phyloP scores from a whole-genome alignment of 257 asterid genomes.

The Jasminum sambac region DNA sequence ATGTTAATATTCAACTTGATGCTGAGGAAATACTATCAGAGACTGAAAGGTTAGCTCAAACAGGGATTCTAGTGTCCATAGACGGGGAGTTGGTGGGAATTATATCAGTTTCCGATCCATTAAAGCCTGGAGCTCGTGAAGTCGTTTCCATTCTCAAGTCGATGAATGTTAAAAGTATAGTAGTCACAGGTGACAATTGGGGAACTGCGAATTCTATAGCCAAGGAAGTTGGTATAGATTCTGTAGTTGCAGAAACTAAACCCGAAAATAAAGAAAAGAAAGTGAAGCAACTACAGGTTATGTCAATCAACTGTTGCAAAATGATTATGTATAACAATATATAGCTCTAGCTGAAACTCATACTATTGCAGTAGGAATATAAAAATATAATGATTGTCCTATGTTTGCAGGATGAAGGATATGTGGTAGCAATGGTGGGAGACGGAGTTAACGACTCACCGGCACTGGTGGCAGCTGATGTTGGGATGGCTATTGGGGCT shows the following conservation, averaged over 20 bases:
- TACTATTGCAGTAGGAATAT: too few species aligned
- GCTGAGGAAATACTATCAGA: constrained; percentile 68
- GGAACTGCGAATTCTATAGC: constrained; percentile 87
- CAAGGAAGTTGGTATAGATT: constrained; percentile 62
- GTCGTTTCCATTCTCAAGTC: constrained; percentile 64
- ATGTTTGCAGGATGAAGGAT: constrained; percentile 53
- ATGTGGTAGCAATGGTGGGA: constrained; percentile 85
- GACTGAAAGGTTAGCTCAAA: constrained; percentile 61
- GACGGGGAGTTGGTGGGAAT: constrained; percentile 61
- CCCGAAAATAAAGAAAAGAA: constrained; percentile 76
- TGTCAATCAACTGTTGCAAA: too few species aligned
- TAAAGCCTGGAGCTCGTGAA: constrained; percentile 68
- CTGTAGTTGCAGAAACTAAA: constrained; percentile 71
- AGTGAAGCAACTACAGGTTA: constrained; percentile 76
- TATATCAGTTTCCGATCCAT: constrained; percentile 65
- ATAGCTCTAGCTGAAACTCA: too few species aligned
- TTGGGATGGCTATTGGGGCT: constrained; percentile 87
- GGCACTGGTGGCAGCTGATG: constrained; percentile 84
- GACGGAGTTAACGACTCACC: constrained; percentile 92
- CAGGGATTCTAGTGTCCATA: constrained; percentile 69
- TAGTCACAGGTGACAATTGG: constrained; percentile 83
- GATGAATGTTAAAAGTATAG: constrained; percentile 52
- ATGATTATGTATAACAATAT: too few species aligned
- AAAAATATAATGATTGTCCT: too few species aligned
- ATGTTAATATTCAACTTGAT: constrained; percentile 42